phyloP scores from a whole-genome alignment of 371 early-diverging fungal genomes.

The Apophysomyces sp. region DNA sequence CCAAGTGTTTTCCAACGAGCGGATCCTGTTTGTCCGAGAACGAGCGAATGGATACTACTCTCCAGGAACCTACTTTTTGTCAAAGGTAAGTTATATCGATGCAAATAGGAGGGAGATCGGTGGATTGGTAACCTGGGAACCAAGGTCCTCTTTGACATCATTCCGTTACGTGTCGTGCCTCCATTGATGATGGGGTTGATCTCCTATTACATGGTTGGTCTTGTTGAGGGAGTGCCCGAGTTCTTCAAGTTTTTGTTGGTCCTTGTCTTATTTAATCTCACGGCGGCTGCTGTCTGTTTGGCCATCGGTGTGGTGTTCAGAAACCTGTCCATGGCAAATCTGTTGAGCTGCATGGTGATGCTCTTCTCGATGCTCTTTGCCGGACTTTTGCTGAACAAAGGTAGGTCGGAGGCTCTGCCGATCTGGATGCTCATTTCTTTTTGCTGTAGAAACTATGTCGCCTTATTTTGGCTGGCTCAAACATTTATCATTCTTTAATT shows the following conservation, averaged over 20 bases:
- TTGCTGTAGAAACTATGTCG: constrained; percentile 69
- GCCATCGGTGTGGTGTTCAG: constrained; percentile 75
- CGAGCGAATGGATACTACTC: constrained; percentile 86
- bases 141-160: constrained; percentile 74
- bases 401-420: constrained; percentile 12
- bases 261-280: constrained; percentile 83
- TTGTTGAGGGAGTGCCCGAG: constrained; percentile 62
- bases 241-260: constrained; percentile 85
- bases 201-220: constrained; percentile 87
- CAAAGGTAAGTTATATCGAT: constrained; percentile 47
- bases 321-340: constrained; percentile 78
- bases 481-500: constrained; percentile 83
- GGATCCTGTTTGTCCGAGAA: constrained; percentile 80
- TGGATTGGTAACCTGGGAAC: not conserved
- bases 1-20: constrained; percentile 71
- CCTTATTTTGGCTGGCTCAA: constrained; percentile 75
- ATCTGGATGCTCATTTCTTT: not conserved
- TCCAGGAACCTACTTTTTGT: constrained; percentile 71
- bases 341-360: constrained; percentile 78
- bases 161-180: constrained; percentile 87
- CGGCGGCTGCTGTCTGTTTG: constrained; percentile 79
- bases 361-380: constrained; percentile 91
- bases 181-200: constrained; percentile 85
- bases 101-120: constrained; percentile 18
- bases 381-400: constrained; percentile 86